Evolutionary conservation across 371 early-diverging fungal genomes (phyloP).

Genomic region (Lichtheimia hyalospora): DNA sequence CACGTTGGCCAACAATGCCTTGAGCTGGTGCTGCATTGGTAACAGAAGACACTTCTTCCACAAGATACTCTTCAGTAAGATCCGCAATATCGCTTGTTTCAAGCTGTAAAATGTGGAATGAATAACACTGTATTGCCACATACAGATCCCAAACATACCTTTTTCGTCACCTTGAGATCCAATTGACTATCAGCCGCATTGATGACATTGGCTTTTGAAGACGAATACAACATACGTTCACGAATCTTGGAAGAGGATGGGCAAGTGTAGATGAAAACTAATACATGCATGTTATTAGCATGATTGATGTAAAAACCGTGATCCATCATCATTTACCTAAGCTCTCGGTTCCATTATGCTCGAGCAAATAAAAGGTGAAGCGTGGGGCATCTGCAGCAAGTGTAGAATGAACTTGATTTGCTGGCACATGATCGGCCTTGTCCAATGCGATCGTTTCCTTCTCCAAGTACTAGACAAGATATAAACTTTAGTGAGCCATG

Average conservation of each 20-base stretch:
- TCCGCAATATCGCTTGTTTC: constrained; percentile 75
- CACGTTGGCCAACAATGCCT: constrained; percentile 35
- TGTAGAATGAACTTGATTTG: constrained; percentile 40
- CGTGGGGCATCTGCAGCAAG: constrained; percentile 60
- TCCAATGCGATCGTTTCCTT: constrained; percentile 63
- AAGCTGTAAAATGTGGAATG: constrained; percentile 28
- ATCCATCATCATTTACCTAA: constrained; percentile 34
- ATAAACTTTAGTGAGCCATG: not conserved
- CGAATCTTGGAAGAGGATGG: constrained; percentile 79
- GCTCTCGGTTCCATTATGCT: constrained; percentile 43
- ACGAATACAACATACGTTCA: constrained; percentile 86
- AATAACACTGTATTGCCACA: too few species aligned
- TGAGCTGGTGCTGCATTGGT: not conserved
- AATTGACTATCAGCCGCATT: constrained; percentile 53
- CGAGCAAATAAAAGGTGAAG: constrained; percentile 67
- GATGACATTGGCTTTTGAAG: constrained; percentile 65
- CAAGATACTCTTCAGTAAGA: constrained; percentile 56
- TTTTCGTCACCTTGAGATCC: constrained; percentile 58
- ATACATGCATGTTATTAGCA: not conserved
- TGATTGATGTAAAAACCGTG: too few species aligned
- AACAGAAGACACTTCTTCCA: constrained; percentile 48
- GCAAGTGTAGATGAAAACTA: constrained; percentile 82
- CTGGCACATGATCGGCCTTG: constrained; percentile 32
- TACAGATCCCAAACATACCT: constrained; percentile 32
- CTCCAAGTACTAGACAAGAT: constrained; percentile 31